Evolutionary conservation across 495 filamentous ascomycete species (phyloP), one percentile per base, ranked within the genome.

Genomic region (Penicillium desertorum): DNA sequence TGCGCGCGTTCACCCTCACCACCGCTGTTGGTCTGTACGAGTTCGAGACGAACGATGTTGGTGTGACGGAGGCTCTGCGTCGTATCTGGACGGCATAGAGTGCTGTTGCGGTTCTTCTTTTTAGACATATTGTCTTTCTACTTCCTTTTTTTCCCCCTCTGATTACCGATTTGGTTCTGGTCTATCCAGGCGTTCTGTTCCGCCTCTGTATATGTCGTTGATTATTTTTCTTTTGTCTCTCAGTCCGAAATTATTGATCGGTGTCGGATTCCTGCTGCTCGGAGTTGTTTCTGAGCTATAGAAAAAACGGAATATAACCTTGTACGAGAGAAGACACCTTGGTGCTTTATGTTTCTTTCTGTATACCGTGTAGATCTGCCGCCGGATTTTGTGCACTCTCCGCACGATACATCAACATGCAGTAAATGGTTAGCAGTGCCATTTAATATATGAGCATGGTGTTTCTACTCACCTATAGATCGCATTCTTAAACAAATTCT

Each of bases 31-130:
- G 92, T 47, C 81, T 97, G 56, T 98, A 98, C 76, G 92, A 96
- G 79, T 97, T 98, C 70, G 92, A 98, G 86, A 98, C 94, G n/a
- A 97, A 96, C 69, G 94, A 98, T 65, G 91, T 98, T 39, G 94
- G 94, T 51, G 67, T 98, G 55, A 96, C 91, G 16, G 92, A 96
- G 80, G 86, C 87, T 29, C 78, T 95, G 58, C 90, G 88, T 81
- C 82, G 88, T 61, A 79, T 96, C 62, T 96, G 92, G 92, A 87
- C 79, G 59, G 92, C 92, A 65, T 79, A 76, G 61, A 72, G 42
- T 27, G 50, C 47, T 44, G 54, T 36, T 20, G 34, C 32, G 17
- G 16, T 46, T 52, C 23, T 59, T 64, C 42, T 68, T 59, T 59
- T 64, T 59, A 65, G 61, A 63, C 62, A 46, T 60, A 62, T 62